phyloP scores from a whole-genome alignment of 2,329 filamentous ascomycete genomes.

The Colletotrichum sp. region DNA sequence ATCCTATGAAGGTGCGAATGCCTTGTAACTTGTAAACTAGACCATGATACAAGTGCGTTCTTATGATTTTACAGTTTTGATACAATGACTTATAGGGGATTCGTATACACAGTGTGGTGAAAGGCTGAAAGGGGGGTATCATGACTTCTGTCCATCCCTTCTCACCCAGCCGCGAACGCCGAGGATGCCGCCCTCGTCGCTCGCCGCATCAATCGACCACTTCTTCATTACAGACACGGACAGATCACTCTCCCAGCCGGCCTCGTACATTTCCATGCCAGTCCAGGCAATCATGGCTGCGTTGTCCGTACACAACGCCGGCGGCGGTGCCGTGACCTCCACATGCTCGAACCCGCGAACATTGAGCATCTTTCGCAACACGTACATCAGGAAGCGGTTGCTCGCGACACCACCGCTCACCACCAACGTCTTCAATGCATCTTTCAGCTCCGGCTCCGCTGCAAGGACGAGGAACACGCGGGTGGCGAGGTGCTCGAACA shows the following conservation, averaged over 20 bases:
- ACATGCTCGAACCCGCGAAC: slow-evolving; percentile 69
- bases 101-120: neutral
- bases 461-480: slow-evolving; percentile 73
- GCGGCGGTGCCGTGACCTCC: slow-evolving; percentile 75
- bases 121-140: neutral
- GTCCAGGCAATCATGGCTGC: slow-evolving; percentile 98
- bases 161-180: slow-evolving; percentile 57
- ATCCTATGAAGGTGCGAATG: neutral
- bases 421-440: slow-evolving; percentile 66
- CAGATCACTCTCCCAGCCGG: slow-evolving; percentile 72
- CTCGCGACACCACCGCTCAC: slow-evolving; percentile 91
- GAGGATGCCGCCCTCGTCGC: slow-evolving; percentile 70
- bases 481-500: slow-evolving; percentile 86
- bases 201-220: slow-evolving; percentile 74
- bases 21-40: slow-evolving; percentile 25
- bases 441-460: slow-evolving; percentile 30
- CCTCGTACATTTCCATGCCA: slow-evolving; percentile 88
- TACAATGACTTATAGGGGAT: neutral
- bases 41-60: slow-evolving; percentile 22
- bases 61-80: neutral
- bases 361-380: slow-evolving; percentile 64
- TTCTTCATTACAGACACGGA: slow-evolving; percentile 65
- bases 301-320: slow-evolving; percentile 87
- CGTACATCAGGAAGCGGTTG: slow-evolving; percentile 77
- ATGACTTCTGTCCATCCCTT: slow-evolving; percentile 19